Conservation (phyloP, 2,329 filamentous ascomycete genomes). For the Aspergillus costaricaensis region DNA sequence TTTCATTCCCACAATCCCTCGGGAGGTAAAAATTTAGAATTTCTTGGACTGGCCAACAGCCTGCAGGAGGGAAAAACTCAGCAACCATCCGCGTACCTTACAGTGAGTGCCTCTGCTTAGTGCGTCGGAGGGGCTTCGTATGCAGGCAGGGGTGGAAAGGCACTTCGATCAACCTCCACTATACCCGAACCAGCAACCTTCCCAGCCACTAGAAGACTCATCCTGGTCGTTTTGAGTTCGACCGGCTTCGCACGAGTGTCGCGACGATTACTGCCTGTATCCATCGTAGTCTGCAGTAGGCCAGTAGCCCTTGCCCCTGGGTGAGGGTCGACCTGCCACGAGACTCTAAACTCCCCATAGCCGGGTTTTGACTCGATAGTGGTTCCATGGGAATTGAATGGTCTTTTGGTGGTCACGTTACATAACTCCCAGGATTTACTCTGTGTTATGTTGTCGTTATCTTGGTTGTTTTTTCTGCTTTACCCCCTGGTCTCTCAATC, state of each 20-base stretch:
- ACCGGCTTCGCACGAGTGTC: conserved; percentile 5
- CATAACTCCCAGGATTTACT: neutral
- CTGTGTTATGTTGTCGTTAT: neutral
- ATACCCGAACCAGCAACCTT: conserved; percentile 15
- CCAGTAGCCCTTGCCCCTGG: neutral
- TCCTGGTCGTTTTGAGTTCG: conserved; percentile 8
- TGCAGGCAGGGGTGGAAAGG: neutral
- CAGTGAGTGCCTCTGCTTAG: neutral
- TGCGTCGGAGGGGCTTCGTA: neutral
- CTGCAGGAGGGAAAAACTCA: neutral
- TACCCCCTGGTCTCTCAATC: neutral
- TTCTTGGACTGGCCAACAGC: no score
- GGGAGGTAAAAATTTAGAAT: neutral
- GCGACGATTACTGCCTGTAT: neutral
- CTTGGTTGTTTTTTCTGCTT: neutral
- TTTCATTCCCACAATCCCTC: neutral
- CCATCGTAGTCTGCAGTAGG: no score
- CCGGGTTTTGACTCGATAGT: neutral
- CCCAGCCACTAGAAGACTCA: conserved; percentile 8
- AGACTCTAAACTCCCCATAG: neutral
- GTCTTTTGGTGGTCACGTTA: neutral
- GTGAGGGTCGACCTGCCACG: neutral
- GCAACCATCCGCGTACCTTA: neutral
- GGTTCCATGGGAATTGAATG: neutral
- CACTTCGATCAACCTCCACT: conserved; percentile 9